Evolutionary conservation across 306 rosid species (phyloP).

Genomic region (Vachellia pachyceras): DNA sequence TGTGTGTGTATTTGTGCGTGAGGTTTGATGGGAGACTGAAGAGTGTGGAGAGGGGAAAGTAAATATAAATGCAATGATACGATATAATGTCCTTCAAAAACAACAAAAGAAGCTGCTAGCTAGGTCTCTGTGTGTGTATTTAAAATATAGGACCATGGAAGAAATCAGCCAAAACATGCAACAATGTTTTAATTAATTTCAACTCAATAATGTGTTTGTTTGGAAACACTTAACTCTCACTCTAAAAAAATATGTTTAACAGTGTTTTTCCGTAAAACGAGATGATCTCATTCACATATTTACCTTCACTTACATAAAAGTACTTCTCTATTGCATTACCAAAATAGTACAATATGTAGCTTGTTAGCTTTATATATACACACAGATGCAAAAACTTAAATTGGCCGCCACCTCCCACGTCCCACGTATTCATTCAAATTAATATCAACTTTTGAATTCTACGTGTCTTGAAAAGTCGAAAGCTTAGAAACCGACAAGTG

Average conservation of each 20-base stretch:
- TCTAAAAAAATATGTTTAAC: too few relatives aligned
- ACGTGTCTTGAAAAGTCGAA: too few relatives aligned
- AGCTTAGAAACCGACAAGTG: too few relatives aligned
- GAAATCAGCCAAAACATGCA: background rate
- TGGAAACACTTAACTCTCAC: too few relatives aligned
- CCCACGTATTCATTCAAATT: constrained; percentile 22
- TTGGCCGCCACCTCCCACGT: background rate
- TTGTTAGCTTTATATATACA: background rate
- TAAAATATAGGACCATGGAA: constrained; percentile 12
- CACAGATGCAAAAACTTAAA: constrained; percentile 48
- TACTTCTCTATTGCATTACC: too few relatives aligned
- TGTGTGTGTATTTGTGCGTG: too few relatives aligned
- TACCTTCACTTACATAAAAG: too few relatives aligned
- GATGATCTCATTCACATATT: too few relatives aligned
- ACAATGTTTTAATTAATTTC: constrained; percentile 41
- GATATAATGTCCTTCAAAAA: constrained; percentile 23
- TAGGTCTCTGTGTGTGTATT: too few relatives aligned
- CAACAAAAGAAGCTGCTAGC: constrained; percentile 13
- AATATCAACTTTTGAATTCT: background rate
- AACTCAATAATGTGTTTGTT: background rate
- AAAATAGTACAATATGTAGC: too few relatives aligned
- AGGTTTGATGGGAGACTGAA: background rate
- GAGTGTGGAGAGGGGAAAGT: background rate
- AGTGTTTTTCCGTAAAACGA: too few relatives aligned
- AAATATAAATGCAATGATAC: background rate